phyloP scores from a whole-genome alignment of 1,139 yeast species.

The Hyphopichia pseudoburtonii region DNA sequence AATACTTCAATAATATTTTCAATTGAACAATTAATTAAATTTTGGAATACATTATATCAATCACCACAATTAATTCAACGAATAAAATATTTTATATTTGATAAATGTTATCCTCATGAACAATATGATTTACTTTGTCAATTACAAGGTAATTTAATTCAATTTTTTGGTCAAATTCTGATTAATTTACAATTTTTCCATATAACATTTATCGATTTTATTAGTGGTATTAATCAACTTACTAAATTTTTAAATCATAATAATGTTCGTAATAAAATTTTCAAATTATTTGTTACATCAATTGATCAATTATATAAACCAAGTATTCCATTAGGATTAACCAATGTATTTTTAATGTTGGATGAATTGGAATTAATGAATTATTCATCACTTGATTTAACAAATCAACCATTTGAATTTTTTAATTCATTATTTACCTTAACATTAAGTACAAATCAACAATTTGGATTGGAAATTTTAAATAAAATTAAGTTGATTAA shows the following conservation, averaged over 20 bases:
- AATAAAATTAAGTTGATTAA: conserved; percentile 21
- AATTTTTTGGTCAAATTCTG: conserved; percentile 28
- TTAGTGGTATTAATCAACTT: conserved; percentile 24
- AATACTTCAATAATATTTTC: conserved; percentile 29
- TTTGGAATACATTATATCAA: conserved; percentile 19
- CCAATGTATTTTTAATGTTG: conserved; percentile 35
- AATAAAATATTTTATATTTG: conserved; percentile 34
- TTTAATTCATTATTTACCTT: conserved; percentile 29
- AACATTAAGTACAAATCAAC: conserved; percentile 34
- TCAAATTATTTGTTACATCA: conserved; percentile 33
- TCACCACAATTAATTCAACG: conserved; percentile 21
- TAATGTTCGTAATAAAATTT: conserved; percentile 30
- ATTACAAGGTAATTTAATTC: conserved; percentile 26
- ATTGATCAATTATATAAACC: conserved; percentile 26
- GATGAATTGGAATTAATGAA: conserved; percentile 28
- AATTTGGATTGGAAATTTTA: conserved; percentile 32
- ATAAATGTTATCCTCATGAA: conserved; percentile 27
- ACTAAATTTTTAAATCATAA: conserved; percentile 23
- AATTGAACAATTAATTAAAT: conserved; percentile 17
- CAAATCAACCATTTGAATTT: conserved; percentile 18
- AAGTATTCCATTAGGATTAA: conserved; percentile 25
- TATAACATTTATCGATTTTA: conserved; percentile 33
- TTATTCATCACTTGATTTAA: conserved; percentile 20
- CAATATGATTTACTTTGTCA: conserved; percentile 13
- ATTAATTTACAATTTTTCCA: conserved; percentile 31